phyloP scores from a whole-genome alignment of 257 asterid species.

The Petunia axillaris region DNA sequence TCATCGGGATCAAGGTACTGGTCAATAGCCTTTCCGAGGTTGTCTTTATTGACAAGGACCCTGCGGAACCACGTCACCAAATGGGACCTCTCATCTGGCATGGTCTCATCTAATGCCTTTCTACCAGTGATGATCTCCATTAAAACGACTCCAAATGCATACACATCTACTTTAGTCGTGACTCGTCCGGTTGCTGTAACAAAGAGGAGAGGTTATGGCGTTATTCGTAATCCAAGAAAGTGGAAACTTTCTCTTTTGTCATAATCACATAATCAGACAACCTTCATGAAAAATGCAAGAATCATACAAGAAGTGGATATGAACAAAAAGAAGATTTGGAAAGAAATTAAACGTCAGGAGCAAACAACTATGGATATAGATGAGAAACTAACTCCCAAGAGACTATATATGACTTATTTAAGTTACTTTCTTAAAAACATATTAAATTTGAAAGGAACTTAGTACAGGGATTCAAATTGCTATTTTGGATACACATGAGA shows the following conservation, averaged over 20 bases:
- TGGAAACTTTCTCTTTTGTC: background rate
- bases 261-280: background rate
- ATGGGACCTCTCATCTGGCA: constrained; percentile 88
- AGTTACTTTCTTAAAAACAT: too few species aligned
- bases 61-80: constrained; percentile 91
- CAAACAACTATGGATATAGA: background rate
- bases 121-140: constrained; percentile 89
- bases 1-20: constrained; percentile 63
- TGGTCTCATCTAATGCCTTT: constrained; percentile 75
- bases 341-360: constrained; percentile 5
- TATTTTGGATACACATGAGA: too few species aligned
- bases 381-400: too few species aligned
- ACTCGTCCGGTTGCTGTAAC: constrained; percentile 89
- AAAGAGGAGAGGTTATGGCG: background rate
- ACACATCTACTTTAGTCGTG: constrained; percentile 87
- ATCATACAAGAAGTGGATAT: background rate
- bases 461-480: too few species aligned
- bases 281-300: background rate
- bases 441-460: too few species aligned
- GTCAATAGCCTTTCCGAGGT: constrained; percentile 73
- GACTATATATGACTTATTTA: too few species aligned
- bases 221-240: background rate
- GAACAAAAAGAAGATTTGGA: background rate
- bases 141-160: constrained; percentile 87
- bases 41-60: constrained; percentile 79